A percentile compares a stretch with the other conserved stretches of the same genome.
phyloP scores from a whole-genome alignment of 805 yeast genomes.

The Lipomyces kockii region DNA sequence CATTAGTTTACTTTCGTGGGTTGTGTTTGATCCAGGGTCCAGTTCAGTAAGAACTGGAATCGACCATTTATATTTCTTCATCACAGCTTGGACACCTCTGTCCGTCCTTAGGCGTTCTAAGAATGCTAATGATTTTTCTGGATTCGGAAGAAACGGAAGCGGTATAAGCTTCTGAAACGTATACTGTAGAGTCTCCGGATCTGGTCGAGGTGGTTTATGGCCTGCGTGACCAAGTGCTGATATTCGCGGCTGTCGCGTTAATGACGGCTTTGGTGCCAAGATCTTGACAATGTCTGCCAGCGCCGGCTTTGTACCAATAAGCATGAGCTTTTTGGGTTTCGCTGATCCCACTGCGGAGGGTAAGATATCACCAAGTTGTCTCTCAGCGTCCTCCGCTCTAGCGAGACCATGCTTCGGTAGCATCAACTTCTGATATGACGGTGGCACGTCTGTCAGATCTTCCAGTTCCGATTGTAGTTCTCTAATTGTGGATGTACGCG shows the following conservation, averaged over 20 bases:
- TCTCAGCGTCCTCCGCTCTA: conserved; percentile 25
- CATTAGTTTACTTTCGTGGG: conserved; percentile 40
- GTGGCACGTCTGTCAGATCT: conserved; percentile 41
- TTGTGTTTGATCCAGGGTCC: conserved; percentile 48
- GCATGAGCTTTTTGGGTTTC: conserved; percentile 38
- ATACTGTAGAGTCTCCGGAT: conserved; percentile 33
- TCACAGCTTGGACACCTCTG: conserved; percentile 46
- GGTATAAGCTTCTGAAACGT: conserved; percentile 45
- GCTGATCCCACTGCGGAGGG: conserved; percentile 27
- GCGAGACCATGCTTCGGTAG: conserved; percentile 41
- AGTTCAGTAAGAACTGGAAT: conserved; percentile 48
- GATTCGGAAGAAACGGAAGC: conserved; percentile 43
- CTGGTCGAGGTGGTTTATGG: neutral
- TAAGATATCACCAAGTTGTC: conserved; percentile 23
- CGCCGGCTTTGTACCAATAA: conserved; percentile 43
- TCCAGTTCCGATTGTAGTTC: conserved; percentile 40
- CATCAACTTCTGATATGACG: conserved; percentile 43
- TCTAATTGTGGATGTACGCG: conserved; percentile 22
- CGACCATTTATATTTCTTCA: conserved; percentile 45
- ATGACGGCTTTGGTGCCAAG: conserved; percentile 1
- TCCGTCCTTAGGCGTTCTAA: conserved; percentile 45
- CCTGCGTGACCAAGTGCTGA: neutral
- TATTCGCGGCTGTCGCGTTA: neutral
- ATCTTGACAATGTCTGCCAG: conserved; percentile 37
- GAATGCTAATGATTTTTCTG: conserved; percentile 42